Evolutionary conservation across 768 basidiomycete genomes (phyloP), one percentile per base, ranked within the genome.

Genomic region (Xerocomus spinulosus): DNA sequence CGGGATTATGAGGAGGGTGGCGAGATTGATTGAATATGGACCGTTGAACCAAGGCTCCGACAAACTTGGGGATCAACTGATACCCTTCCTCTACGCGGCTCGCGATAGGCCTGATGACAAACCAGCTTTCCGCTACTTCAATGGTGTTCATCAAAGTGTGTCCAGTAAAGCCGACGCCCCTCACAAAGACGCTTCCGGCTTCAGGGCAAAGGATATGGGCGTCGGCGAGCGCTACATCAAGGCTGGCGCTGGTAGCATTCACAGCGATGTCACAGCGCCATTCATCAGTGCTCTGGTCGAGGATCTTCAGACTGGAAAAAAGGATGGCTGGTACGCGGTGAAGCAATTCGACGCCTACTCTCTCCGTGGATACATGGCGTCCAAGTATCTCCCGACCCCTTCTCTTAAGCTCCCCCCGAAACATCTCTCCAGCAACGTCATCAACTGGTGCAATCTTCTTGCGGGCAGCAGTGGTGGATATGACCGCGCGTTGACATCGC

Each of bases 371-470:
- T 56, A 53, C 45, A 59, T 59, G 57, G 29, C 50, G 13, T 15
- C 52, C 3, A 56, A 61, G 38, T 63, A 61, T 39, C 30, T 9
- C 2, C 58, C 56, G 12, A 61, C 60, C 39, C 12, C 21, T 23
- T 13, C 1, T 17, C 45, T 64, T n/a, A 10, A 40, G 1, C 42
- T 64, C 20, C 56, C 64, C 10, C 46, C 50, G 4, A 35, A 30
- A 6, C 51, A 55, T n/a, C 58, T 59, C 34, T 23, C 51, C 2
- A 51, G 0, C 24, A 42, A 55, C n/a, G 56, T 67, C 10, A 52
- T 71, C 25, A 63, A 69, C 50, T 73, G 55, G 49, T 51, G 49
- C 3, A 37, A 68, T 43, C 69, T 65, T 9, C 64, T 72, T 10
- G 66, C 57, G 33, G 59, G 55, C n/a, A 59, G 52, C 21, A 58